Conservation (phyloP, 2,329 filamentous ascomycete species). For the Paraphoma chrysanthemicola region DNA sequence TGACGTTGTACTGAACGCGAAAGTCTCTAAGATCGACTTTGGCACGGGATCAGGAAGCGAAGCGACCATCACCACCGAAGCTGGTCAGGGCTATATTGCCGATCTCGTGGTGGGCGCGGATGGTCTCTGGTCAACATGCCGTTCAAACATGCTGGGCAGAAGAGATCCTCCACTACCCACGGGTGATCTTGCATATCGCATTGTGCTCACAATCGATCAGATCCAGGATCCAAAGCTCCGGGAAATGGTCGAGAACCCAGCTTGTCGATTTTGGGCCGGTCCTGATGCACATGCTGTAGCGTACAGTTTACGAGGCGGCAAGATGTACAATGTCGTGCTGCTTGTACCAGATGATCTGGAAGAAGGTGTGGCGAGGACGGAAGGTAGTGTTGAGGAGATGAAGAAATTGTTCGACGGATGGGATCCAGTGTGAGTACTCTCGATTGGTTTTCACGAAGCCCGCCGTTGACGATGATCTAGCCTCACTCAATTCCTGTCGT, state of each 20-base stretch:
- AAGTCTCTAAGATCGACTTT: conserved; percentile 59
- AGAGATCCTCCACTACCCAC: conserved; percentile 53
- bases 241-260: conserved; percentile 60
- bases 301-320: conserved; percentile 66
- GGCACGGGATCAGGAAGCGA: conserved; percentile 33
- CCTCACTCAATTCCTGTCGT: conserved; percentile 31
- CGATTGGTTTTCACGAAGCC: not conserved
- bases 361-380: conserved; percentile 57
- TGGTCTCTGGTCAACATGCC: conserved; percentile 67
- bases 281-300: conserved; percentile 67
- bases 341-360: conserved; percentile 70
- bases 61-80: conserved; percentile 50
- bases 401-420: conserved; percentile 64
- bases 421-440: conserved; percentile 62
- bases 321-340: conserved; percentile 71
- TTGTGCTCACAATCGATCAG: conserved; percentile 62
- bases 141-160: conserved; percentile 45
- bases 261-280: conserved; percentile 69
- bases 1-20: conserved; percentile 56
- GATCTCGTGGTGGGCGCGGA: conserved; percentile 70
- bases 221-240: conserved; percentile 60
- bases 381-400: conserved; percentile 68
- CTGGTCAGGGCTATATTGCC: conserved; percentile 52
- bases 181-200: conserved; percentile 70
- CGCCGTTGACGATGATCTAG: conserved; percentile 5